Evolutionary conservation across 2,329 filamentous ascomycete genomes (phyloP), one percentile per base, ranked within the genome.

Genomic region (Neonectria coccinea): DNA sequence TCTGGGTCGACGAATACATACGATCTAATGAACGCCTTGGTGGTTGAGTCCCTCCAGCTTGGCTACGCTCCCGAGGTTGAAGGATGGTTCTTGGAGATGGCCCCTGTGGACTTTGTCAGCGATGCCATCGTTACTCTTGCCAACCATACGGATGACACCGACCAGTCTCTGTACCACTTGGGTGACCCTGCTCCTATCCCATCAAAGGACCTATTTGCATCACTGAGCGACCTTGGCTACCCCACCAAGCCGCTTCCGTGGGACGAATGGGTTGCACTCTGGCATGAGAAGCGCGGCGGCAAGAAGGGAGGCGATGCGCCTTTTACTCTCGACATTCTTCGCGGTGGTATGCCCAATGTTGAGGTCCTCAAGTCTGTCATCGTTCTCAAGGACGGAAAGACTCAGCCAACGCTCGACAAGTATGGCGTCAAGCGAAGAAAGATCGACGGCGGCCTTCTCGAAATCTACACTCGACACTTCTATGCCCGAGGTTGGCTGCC

Each of bases 1-100:
- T 91, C 90, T 1, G 92, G 92, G 51, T 89, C 92, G 6, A 90
- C 91, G 1, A 95, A 95, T 71, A 88, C 91, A 0, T 94, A 89
- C 81, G 92, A 95, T 83, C 80, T 95, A 20, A 81, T 95, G 50
- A 92, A 90, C 56, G 92, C 92, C 0, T 77, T 95, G 60, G 85
- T 94, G 27, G 90, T 94, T 1, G 92, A 94, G 75, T 94, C 92
- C 0, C 84, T 94, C 41, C 88, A 91, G 56, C 83, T 94, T 4
- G 91, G 91, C 6, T 86, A 87, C 69, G 87, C 87, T 1, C 92
- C 92, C 0, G 85, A 92, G 57, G 88, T 94, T 4, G 84, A 90
- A 54, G 89, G 89, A 45, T 95, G 92, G 92, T 87, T 89, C 54
- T 87, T 91, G 1, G 92, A 95, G 79, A 94, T 94, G 92, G 94